These are phyloP conservation scores for Saccharomyces paradoxus DNA, from an alignment of 805 yeast species.

Conservation along the genomic window DNA sequence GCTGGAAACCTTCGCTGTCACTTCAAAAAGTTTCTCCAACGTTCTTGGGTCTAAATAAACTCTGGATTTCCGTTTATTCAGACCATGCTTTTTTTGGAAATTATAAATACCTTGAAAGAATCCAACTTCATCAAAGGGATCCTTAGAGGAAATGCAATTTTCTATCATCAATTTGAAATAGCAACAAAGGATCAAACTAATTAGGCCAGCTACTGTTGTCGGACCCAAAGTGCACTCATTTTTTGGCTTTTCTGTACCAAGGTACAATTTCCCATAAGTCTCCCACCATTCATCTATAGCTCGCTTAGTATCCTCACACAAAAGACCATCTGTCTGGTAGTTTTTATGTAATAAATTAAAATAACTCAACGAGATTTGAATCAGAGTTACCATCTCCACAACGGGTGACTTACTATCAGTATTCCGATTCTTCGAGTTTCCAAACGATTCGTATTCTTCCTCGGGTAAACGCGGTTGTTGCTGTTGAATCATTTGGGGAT, in stretches of 20 bases:
- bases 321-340: constrained; percentile 72
- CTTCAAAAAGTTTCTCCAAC: constrained; percentile 38
- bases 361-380: constrained; percentile 72
- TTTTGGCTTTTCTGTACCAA: constrained; percentile 24
- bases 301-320: constrained; percentile 67
- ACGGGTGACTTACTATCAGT: constrained; percentile 44
- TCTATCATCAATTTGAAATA: constrained; percentile 55
- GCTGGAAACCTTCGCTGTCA: constrained; percentile 38
- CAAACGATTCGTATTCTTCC: not conserved
- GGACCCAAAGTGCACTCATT: constrained; percentile 54
- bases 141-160: constrained; percentile 59
- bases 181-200: constrained; percentile 69
- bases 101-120: constrained; percentile 60
- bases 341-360: constrained; percentile 60
- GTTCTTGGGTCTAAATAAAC: constrained; percentile 53
- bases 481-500: not conserved
- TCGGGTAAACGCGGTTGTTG: not conserved
- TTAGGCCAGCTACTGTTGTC: constrained; percentile 64
- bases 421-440: not conserved
- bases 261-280: constrained; percentile 43
- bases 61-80: constrained; percentile 34
- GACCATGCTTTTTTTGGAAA: constrained; percentile 65
- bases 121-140: constrained; percentile 69
- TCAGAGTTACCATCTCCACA: constrained; percentile 59
- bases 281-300: constrained; percentile 82